Base-by-base conservation (phyloP, 495 filamentous ascomycete genomes). In the Hapsidospora chrysogenum region DNA sequence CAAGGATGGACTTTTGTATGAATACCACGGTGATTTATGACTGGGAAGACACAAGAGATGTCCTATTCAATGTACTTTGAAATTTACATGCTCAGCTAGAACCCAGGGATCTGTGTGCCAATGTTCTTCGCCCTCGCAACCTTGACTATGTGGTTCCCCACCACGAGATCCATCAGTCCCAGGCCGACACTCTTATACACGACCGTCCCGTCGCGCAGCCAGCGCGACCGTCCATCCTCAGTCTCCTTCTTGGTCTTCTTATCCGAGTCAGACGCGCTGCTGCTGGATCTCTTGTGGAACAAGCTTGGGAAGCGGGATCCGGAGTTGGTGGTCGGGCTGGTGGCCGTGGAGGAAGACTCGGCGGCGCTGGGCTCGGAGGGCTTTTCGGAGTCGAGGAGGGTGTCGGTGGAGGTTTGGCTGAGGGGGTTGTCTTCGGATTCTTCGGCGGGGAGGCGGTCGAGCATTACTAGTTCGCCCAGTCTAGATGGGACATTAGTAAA, bases 171-270 rank as follows among this genome's bases (percentile, higher is more conserved):
- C 81, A 89, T 86, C 42, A 85, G 44, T 1, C 79, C 82, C 29
- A 85, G 43, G 1, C 82, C 82, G 7, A 89, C 82, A 45, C 72
- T 76, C 61, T 87, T 87, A 48, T 81, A 89, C 16, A 89, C 74
- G 22, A 92, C 82, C 56, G 92, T 94, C 2, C 87, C 87, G 16
- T 56, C 64, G 36, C 74, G 61, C 39, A 92, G 52, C 82, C 85
- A 89, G 15, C 74, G 63, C 52, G 28, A 20, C 17, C 30, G n/a
- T 13, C 3, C 28, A 22, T 37, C 36, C n/a, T 37, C 36, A 26
- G n/a, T 42, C 17, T 63, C 57, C 16, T 55, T 46, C 17, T 53
- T 20, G 7, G 47, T 43, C 2, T 46, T 45, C 2, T 39, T 43
- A 9, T 34, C 31, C 27, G 41, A 39, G 29, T 47, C 33, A 25